Percentiles rank a stretch among this genome's conserved stretches.
Evolutionary conservation across 345 rosid species (phyloP).

Genomic region (Gossypium sturtianum): DNA sequence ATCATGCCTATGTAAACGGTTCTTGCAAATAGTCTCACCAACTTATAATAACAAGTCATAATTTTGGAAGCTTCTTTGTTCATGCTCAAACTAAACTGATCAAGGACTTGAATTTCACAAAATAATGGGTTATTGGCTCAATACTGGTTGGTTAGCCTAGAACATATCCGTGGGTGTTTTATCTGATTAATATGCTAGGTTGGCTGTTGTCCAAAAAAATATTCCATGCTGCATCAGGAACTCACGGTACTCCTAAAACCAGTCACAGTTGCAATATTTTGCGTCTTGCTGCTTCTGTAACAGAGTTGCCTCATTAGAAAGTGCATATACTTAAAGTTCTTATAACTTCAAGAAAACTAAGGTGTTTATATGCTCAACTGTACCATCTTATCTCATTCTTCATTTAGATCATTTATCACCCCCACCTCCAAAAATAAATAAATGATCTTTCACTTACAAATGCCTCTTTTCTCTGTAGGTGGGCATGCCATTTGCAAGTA

Average conservation of each 20-base stretch:
- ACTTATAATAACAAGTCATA: background rate
- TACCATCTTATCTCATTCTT: background rate
- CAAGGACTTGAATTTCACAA: background rate
- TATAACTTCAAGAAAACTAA: background rate
- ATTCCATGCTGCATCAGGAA: background rate
- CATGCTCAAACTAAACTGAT: background rate
- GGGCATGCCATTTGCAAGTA: background rate
- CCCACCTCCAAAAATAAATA: background rate
- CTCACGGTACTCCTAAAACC: background rate
- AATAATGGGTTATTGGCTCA: background rate
- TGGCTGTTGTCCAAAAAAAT: background rate
- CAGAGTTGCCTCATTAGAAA: background rate
- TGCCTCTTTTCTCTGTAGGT: background rate
- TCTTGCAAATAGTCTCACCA: background rate
- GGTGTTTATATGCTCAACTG: background rate
- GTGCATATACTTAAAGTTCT: background rate
- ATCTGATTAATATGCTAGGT: background rate
- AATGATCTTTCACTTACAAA: background rate
- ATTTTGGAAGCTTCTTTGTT: background rate
- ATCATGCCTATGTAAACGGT: background rate
- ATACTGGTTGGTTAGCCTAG: background rate
- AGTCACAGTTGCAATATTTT: background rate
- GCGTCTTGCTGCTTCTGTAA: background rate
- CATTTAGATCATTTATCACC: background rate
- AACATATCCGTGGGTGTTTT: background rate